Base-by-base conservation (phyloP, 1,284 basidiomycete species). In the Grifola frondosa region DNA sequence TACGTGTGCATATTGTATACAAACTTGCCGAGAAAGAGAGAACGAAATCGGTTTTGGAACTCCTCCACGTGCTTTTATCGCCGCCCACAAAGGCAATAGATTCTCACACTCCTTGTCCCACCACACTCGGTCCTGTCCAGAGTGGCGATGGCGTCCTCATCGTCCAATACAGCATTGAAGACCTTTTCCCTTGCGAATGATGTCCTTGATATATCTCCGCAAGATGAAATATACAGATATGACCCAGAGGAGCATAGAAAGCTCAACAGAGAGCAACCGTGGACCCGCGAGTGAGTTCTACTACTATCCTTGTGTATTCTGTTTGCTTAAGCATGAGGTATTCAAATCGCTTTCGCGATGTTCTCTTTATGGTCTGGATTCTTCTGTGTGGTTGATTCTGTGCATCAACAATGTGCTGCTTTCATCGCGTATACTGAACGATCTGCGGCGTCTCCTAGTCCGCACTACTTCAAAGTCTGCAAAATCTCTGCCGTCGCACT, bases 401-500 rank as follows among this genome's bases (percentile, higher is more conserved):
- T n/a, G n/a, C 28, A 16, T 40, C 28, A 12, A 9, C 13, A 30
- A 30, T 16, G 23, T n/a, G 22, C 17, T 28, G 26, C 26, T 28
- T 28, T n/a, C 10, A 10, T 28, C n/a, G 26, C n/a, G 10, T 7
- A 28, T 30, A 42, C 42, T 49, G 29, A 48, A 37, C 17, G 17
- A 7, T 11, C 13, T 17, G 5, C 22, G 15, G 19, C 11, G 12
- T 36, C 15, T n/a, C n/a, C 11, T 53, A 92, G 91, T 57, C 91
- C 92, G 2, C 84, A 94, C 58, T 91, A 91, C 71, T 98, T 98
- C 71, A 92, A 91, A 61, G 80, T 84, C 42, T 96, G 96, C 67
- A 92, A 90, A 68, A 96, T 99, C 52, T 96, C 92, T 1, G 93
- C 94, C 0, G 84, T 96, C 22, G 94, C 96, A 6, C 68, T 99